Base-by-base conservation (phyloP, 2,329 filamentous ascomycete genomes). In the Fusarium penzigii region DNA sequence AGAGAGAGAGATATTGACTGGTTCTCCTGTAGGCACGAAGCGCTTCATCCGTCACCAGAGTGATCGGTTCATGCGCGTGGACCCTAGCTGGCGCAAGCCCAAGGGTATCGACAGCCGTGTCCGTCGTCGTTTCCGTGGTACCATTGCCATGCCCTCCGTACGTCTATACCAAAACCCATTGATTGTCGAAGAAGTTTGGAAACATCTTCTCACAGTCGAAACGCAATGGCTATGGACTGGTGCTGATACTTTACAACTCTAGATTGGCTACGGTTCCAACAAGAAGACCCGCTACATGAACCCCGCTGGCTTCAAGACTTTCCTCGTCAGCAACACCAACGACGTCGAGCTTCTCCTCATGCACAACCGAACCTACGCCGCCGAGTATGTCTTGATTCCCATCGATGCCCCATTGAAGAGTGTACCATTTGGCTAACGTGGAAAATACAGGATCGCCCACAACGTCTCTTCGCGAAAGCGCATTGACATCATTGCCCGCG, bases 21-120 rank as follows among this genome's bases (percentile, higher is more conserved):
- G 67, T 67, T 52, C 29, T 66, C 41, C 49, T 75, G 74, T 71
- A 95, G 91, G 88, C 86, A 92, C 89, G 74, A 91, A 92, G 86
- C 85, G 83, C 82, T 99, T 97, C 89, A 87, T 86, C 80, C 90
- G 94, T 77, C 94, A 99, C 83, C 94, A 99, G 87, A 90, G 85
- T 79, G 94, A 97, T 81, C 88, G 88, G 76, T 99, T 96, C 85
- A 96, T 87, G 83, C 88, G 94, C 76, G 87, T 97, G 68, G 87
- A 84, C 74, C 76, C 89, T 68, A 88, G 85, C 85, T 99, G 94
- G 94, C 89, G 94, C 82, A 99, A 97, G 86, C 94, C 94, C 69
- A 99, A 99, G 90, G 94, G 94, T 91, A 99, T 99, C 80, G 94
- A 99, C 83, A 96, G 92, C 84, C 84, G 90, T 73, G 93, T 99